Conservation (phyloP, 1,139 yeast species). For the Yamadazyma sp. region DNA sequence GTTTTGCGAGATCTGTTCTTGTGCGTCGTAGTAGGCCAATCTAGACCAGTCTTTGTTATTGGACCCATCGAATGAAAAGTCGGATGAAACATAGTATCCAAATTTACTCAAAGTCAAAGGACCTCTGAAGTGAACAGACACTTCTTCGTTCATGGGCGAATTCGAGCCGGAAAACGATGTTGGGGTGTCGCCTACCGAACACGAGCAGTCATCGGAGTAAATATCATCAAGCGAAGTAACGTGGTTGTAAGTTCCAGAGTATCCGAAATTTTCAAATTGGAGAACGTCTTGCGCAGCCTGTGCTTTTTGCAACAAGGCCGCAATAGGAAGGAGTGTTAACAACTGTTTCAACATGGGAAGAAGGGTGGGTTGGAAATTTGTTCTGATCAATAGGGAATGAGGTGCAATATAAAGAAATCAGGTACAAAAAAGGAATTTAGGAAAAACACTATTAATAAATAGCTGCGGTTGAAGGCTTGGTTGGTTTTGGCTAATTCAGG, state of each 20-base stretch:
- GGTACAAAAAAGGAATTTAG: background rate
- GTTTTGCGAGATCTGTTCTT: conserved; percentile 48
- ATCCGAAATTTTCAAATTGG: conserved; percentile 68
- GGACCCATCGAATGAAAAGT: conserved; percentile 38
- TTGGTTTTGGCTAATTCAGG: background rate
- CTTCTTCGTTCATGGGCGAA: conserved; percentile 84
- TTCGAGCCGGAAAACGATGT: conserved; percentile 67
- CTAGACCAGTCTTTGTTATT: conserved; percentile 63
- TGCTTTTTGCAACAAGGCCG: background rate
- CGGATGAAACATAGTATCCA: conserved; percentile 48
- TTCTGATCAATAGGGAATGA: background rate
- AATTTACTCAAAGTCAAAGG: conserved; percentile 79
- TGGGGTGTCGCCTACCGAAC: conserved; percentile 56
- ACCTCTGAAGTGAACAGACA: conserved; percentile 93
- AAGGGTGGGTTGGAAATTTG: background rate
- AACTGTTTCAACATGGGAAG: background rate
- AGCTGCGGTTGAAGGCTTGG: conserved; percentile 2
- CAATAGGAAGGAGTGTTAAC: background rate
- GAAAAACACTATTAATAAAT: background rate
- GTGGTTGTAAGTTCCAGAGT: conserved; percentile 71
- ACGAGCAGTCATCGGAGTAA: conserved; percentile 53
- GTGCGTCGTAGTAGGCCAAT: conserved; percentile 64
- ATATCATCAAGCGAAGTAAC: conserved; percentile 58
- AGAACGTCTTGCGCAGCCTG: conserved; percentile 26
- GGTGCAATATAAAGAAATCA: background rate